Evolutionary conservation across 345 rosid genomes (phyloP), one percentile per base, ranked within the genome.

Genomic region (Gossypium australe): DNA sequence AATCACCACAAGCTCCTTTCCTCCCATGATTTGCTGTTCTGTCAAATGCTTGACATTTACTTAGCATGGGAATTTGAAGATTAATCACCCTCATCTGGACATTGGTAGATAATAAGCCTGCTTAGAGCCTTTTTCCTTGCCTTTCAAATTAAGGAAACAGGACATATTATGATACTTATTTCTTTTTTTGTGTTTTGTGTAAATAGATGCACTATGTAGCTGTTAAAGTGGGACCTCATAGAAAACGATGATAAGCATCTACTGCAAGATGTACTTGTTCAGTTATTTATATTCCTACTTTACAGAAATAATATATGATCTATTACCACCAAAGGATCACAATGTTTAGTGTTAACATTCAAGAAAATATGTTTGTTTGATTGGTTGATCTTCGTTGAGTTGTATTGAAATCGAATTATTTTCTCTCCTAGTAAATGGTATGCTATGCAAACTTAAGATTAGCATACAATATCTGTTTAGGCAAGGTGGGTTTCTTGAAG

Each of bases 51-150:
- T 34, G 17, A 49, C 17, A 69, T 34, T 51, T 69, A 57, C 63
- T 58, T 58, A n/a, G 63, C 25, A 11, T 57, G 61, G 27, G 61
- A 57, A 57, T 57, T 57, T 70, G 41, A 29, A 29, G 73, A 70
- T 49, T 51, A 52, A 11, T 27, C 27, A 52, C 24, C 41, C 71
- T 47, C 20, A 48, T 25, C 57, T 48, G 43, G 71, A 29, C 9
- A 17, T 29, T 3, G 61, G 48, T 52, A n/a, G 6, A 52, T 29
- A 34, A 11, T 53, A 53, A 38, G 61, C 48, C 73, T 51, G 16
- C 12, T 18, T 27, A 70, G 45, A 52, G 45, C n/a, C 29, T 69
- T 25, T 17, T 11, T 8, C 22, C 24, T 2, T 67, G 18, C 38
- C 0, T 67, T 22, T 67, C 27, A 41, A 44, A 67, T 24, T 20